Base-by-base conservation (phyloP, 768 basidiomycete genomes). In the Phanerodontia chrysosporium region DNA sequence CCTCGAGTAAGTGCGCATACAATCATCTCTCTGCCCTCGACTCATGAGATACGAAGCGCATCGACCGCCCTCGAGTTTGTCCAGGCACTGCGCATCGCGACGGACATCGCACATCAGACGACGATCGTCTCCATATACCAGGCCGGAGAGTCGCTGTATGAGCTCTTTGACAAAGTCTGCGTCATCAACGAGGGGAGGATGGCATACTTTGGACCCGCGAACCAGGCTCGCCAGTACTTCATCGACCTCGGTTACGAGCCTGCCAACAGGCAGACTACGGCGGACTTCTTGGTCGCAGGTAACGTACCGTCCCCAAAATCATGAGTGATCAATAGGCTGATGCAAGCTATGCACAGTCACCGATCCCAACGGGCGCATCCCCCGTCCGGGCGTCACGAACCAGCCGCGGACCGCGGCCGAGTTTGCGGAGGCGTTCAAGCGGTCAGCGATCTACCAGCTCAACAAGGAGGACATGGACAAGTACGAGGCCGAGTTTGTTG, bases 61-160 rank as follows among this genome's bases (percentile, higher is more conserved):
- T 82, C 82, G 5, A 85, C 83, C 3, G 83, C 83, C 13, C 73
- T 84, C 45, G 83, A 84, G 62, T 84, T 83, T 67, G 78, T 80
- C 51, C 80, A 80, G 58, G 80, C 83, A 1, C 72, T 86, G n/a
- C 77, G 84, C 35, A 76, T 83, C 36, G 72, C 79, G 6, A 84
- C 83, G 24, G 83, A 85, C 66, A 67, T 78, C 21, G 64, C 67
- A 29, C 66, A 66, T 45, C 63, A 67, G 57, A 69, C 86, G 0
- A 90, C 86, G 0, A 80, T 94, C 58, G 88, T 90, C n/a, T 87
- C 89, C 0, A 82, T 95, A 36, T 93, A 94, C 71, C 92, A 94
- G 71, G 92, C 89, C 8, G 86, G 86, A 52, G 89, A 92, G 68
- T 76, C 77, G 2, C 68, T 87, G 0, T 87, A 84, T 59, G 59